These are phyloP conservation scores for Immersiporthe knoxdaviesiana DNA, from an alignment of 2,329 filamentous ascomycete genomes.

Conservation along the genomic window DNA sequence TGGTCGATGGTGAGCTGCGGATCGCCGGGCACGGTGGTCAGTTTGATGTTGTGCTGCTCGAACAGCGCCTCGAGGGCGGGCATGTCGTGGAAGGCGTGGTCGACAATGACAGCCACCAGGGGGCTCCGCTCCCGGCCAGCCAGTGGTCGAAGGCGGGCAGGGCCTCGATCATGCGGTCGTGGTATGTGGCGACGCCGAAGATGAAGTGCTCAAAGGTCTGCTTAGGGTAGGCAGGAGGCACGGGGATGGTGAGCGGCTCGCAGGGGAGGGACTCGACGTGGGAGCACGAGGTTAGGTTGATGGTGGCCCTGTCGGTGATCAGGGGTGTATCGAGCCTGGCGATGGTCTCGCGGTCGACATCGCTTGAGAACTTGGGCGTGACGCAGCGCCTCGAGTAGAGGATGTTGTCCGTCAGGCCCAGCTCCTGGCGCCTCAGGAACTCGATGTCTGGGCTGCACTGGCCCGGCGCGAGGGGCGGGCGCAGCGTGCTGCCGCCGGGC, in stretches of 20 bases:
- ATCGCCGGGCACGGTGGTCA: conserved; percentile 34
- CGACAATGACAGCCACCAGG: conserved; percentile 56
- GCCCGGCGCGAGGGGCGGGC: conserved; percentile 28
- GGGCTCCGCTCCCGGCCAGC: conserved; percentile 54
- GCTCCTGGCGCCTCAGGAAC: conserved; percentile 36
- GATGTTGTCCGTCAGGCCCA: conserved; percentile 46
- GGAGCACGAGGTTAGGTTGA: conserved; percentile 36
- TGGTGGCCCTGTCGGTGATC: conserved; percentile 38
- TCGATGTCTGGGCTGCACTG: conserved; percentile 33
- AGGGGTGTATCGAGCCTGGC: conserved; percentile 44
- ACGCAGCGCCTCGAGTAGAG: conserved; percentile 51
- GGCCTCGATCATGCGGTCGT: conserved; percentile 53
- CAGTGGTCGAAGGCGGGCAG: conserved; percentile 58
- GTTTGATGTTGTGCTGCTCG: conserved; percentile 36
- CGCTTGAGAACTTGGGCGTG: conserved; percentile 40
- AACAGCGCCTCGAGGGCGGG: conserved; percentile 40
- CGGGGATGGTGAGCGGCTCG: conserved; percentile 50
- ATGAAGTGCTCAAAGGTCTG: conserved; percentile 53
- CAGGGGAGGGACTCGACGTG: conserved; percentile 37
- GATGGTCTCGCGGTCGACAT: conserved; percentile 43
- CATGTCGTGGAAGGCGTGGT: conserved; percentile 37
- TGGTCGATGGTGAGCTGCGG: conserved; percentile 49
- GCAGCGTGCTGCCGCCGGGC: conserved; percentile 15
- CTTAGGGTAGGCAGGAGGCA: conserved; percentile 49
- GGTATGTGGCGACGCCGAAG: conserved; percentile 61